Base-by-base conservation (phyloP, 202 grass and related monocot genomes). In the Dendrocalamus latiflorus region DNA sequence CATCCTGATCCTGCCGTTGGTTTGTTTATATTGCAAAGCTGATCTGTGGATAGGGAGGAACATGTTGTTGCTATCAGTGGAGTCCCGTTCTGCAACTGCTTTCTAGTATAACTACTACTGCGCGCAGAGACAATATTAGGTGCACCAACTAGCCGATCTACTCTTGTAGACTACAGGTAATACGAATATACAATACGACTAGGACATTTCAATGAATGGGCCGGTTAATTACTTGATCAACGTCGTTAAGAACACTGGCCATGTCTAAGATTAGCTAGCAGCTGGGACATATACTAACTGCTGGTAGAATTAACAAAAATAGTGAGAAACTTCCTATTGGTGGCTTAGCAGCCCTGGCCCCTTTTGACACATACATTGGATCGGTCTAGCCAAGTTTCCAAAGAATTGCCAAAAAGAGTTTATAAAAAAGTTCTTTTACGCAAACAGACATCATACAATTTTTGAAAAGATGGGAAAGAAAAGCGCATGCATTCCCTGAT, bases 61-160 rank as follows among this genome's bases (percentile, higher is more conserved):
- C 71, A 75, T 83, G 75, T 0, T 63, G 68, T 90, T 73, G 75
- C 84, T 80, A 33, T 87, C 88, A 83, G 25, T 57, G 45, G 75
- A 87, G 84, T 75, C 80, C 70, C 75, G 55, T 75, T 83, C 55
- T 90, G 62, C 84, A 90, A 87, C 80, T 90, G 74, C 88, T 90
- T 83, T 83, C 84, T 18, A 55, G 74, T 68, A 70, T 89, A 80
- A 81, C 75, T 67, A 77, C 34, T 79, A 41, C 39, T 57, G n/a
- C n/a, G n/a, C n/a, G 84, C 56, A 79, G 74, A 64, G n/a, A 87
- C 49, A 86, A 75, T 49, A 87, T 75, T 87, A 86, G 80, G 80
- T 75, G 75, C 59, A 90, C 20, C 3, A 18, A 30, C 16, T 60
- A 81, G 42, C 61, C 24, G 8, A 58, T 51, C 9, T 62, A 41